Conservation (phyloP, 202 grass and related monocot genomes). For the Bolboschoenoplectus hybrid region DNA sequence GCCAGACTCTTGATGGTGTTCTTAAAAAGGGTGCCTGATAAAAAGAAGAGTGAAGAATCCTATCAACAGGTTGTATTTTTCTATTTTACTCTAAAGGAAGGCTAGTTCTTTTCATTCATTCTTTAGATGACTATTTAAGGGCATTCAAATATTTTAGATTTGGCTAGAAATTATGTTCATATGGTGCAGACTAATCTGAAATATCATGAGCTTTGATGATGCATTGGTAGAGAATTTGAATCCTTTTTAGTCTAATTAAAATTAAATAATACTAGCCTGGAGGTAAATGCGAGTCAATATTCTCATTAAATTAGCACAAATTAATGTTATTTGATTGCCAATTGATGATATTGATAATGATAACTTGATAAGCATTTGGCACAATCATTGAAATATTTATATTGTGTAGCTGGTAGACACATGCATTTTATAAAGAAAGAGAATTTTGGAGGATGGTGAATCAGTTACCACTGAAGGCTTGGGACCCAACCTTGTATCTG, state of each 20-base stretch:
- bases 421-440: not conserved
- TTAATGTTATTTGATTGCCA: not conserved
- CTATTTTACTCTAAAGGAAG: not conserved
- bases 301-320: not conserved
- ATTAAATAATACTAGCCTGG: not conserved
- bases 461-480: too few relatives aligned
- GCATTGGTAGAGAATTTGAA: too few relatives aligned
- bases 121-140: not conserved
- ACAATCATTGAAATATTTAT: not conserved
- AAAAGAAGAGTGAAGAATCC: not conserved
- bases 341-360: not conserved
- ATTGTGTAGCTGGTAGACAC: not conserved
- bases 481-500: too few relatives aligned
- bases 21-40: not conserved
- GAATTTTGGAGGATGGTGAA: too few relatives aligned
- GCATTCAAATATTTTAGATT: not conserved
- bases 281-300: not conserved
- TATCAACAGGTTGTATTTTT: not conserved
- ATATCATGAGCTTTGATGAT: too few relatives aligned
- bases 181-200: not conserved
- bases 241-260: too few relatives aligned
- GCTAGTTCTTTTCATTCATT: not conserved
- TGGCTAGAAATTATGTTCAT: not conserved
- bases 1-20: not conserved
- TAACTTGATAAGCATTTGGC: not conserved